Evolutionary conservation across 257 asterid species (phyloP).

Genomic region (Jaltomata sinuosa): DNA sequence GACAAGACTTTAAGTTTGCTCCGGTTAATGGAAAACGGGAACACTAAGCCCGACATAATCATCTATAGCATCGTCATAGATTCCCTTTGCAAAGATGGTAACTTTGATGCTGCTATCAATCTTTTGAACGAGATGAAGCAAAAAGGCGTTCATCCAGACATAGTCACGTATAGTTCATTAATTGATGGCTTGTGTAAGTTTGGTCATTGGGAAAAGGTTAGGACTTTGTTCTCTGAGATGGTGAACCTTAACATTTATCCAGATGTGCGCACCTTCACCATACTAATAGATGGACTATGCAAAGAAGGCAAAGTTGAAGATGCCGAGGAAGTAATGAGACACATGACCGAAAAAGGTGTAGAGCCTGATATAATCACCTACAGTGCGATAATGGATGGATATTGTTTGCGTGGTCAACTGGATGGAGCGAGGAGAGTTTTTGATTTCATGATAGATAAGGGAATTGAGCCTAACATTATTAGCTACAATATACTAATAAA

Average conservation of each 20-base stretch:
- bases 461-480: not conserved
- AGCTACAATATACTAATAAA: not conserved
- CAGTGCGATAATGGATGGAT: no score
- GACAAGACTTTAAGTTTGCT: not conserved
- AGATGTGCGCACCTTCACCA: not conserved
- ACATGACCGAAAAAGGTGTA: not conserved
- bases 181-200: not conserved
- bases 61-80: not conserved
- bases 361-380: not conserved
- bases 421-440: not conserved
- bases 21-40: not conserved
- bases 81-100: not conserved
- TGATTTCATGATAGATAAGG: not conserved
- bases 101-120: not conserved
- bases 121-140: not conserved
- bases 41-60: not conserved
- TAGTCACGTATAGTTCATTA: not conserved
- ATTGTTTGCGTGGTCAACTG: no score
- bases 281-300: not conserved
- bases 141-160: not conserved
- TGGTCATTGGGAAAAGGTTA: not conserved
- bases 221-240: not conserved
- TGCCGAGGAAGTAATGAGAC: not conserved
- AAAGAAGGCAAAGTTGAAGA: not conserved
- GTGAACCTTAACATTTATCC: not conserved